A percentile compares a stretch with the other conserved stretches of the same genome.
phyloP scores from a whole-genome alignment of 768 basidiomycete genomes.

The Mrakia gelida region DNA sequence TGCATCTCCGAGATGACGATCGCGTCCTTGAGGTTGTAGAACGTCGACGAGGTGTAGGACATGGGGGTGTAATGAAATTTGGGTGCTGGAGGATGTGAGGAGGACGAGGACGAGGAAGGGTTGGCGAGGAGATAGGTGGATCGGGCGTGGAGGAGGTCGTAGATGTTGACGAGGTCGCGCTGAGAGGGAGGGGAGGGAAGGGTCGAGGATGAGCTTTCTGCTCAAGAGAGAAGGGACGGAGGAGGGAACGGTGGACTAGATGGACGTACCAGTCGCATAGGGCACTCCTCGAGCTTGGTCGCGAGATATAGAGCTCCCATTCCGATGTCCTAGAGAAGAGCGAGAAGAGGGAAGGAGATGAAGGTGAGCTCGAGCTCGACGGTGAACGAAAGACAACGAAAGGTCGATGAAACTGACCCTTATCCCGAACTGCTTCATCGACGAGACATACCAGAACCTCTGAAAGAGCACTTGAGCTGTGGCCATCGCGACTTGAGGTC shows the following conservation, averaged over 20 bases:
- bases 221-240: neutral
- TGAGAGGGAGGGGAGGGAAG: neutral
- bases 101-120: conserved; percentile 46
- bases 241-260: neutral
- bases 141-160: conserved; percentile 8
- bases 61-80: conserved; percentile 69
- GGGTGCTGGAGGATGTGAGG: conserved; percentile 6
- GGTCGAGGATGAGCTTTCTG: too few species aligned
- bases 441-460: conserved; percentile 91
- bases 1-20: conserved; percentile 96
- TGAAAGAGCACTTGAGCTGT: conserved; percentile 96
- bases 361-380: neutral
- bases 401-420: conserved; percentile 56
- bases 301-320: conserved; percentile 82
- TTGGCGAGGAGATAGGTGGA: conserved; percentile 9
- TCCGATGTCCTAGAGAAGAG: conserved; percentile 62
- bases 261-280: conserved; percentile 60
- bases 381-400: conserved; percentile 5
- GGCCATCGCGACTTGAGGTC: conserved; percentile 94
- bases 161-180: conserved; percentile 89
- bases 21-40: conserved; percentile 92
- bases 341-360: neutral
- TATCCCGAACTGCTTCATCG: conserved; percentile 90
- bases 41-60: conserved; percentile 81
- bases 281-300: conserved; percentile 88